Base-by-base conservation (phyloP, 176 grass and related monocot genomes). In the Musa troglodytarum region DNA sequence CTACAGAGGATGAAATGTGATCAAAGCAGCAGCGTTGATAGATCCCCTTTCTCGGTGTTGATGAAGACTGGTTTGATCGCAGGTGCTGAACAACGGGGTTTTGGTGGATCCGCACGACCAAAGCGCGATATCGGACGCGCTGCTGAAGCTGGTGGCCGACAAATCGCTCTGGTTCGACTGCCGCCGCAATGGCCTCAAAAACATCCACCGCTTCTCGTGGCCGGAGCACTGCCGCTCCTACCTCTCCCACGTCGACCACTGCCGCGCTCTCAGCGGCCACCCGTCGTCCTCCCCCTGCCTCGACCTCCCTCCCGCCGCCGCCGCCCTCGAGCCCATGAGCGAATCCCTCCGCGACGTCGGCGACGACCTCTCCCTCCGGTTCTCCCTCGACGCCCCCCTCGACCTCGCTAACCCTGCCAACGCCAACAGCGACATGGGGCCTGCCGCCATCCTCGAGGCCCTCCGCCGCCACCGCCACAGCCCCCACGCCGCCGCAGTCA, bases 181-280 rank as follows among this genome's bases (percentile, higher is more conserved):
- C 78, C 88, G 94, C n/a, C 90, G 88, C 58, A 87, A 83, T 81
- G 90, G 94, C 65, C 94, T 98, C 75, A 86, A 82, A 59, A 92
- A 98, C 88, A 98, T 98, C 77, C 94, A 91, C 72, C 84, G 94
- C 76, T 98, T 93, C 84, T 98, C 94, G 0, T 98, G 94, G 94
- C 90, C 94, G 20, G 90, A 98, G 86, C 94, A 98, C 84, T 93
- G 94, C 78, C 88, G 80, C 69, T 80, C 85, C 84, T 98, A 93
- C 86, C 90, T 98, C 82, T 91, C 94, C 68, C 90, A 91, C 79
- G 65, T 88, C 50, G 84, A 82, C 63, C 68, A 77, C 61, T 65
- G 49, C 75, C 58, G 75, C 11, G 61, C 78, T 29, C 77, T 73
- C 78, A 43, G 34, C 34, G 72, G 84, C 69, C 78, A 81, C 59